These are phyloP conservation scores for Mycena kentingensis DNA, from an alignment of 768 basidiomycete species.

Conservation along the genomic window DNA sequence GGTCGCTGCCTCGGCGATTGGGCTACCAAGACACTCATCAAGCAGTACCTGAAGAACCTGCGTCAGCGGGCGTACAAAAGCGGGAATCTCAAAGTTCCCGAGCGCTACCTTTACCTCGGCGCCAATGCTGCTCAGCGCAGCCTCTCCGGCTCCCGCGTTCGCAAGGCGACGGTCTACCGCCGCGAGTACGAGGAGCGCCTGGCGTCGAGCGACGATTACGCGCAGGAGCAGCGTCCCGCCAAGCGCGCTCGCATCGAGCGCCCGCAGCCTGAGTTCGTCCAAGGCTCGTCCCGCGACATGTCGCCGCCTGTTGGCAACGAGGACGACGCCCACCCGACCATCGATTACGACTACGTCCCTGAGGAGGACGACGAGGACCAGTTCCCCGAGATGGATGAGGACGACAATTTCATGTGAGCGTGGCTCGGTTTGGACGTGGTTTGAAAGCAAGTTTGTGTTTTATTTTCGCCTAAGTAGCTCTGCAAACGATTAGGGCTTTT, in stretches of 20 bases:
- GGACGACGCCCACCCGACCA: conserved; percentile 1
- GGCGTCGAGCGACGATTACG: not conserved
- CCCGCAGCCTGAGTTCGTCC: not conserved
- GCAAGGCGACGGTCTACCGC: conserved; percentile 20
- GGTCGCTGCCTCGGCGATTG: not conserved
- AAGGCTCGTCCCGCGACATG: not conserved
- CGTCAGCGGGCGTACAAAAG: conserved; percentile 1
- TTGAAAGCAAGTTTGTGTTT: too few species aligned
- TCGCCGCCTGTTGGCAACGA: not conserved
- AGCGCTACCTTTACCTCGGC: not conserved
- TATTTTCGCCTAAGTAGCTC: too few species aligned
- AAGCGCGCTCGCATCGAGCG: not conserved
- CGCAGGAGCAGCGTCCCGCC: not conserved
- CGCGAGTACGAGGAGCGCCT: not conserved
- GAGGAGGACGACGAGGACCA: not conserved
- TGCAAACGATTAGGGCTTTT: too few species aligned
- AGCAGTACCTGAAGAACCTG: not conserved
- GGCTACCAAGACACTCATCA: not conserved
- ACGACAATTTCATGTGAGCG: not conserved
- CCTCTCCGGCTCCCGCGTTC: not conserved
- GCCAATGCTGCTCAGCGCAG: not conserved
- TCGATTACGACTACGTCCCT: not conserved
- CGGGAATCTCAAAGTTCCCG: not conserved
- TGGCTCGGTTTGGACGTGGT: too few species aligned
- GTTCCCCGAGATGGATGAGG: not conserved